These are phyloP conservation scores for Leccinum subrobustum DNA, from an alignment of 1,284 basidiomycete species.

Conservation along the genomic window DNA sequence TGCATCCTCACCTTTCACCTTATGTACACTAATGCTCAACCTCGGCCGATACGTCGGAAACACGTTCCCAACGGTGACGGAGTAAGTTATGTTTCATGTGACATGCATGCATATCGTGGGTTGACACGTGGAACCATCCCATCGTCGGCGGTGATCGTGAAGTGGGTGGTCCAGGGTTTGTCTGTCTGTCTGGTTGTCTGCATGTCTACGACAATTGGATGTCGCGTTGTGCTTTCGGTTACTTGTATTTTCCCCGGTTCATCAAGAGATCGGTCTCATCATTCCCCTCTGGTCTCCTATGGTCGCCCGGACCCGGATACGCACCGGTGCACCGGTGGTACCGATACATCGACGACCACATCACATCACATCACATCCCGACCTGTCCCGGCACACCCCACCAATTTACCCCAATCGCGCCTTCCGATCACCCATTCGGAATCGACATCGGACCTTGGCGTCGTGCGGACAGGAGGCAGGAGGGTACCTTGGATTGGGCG, in stretches of 20 bases:
- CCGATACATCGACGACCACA: not conserved
- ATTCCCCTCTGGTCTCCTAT: not conserved
- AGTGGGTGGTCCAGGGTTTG: not conserved
- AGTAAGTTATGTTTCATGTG: constrained; percentile 1
- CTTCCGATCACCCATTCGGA: constrained; percentile 2
- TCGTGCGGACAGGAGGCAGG: constrained; percentile 3
- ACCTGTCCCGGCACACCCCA: not conserved
- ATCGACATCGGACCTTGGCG: constrained; percentile 2
- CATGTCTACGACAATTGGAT: not conserved
- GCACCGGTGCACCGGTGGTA: not conserved
- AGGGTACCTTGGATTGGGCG: not conserved
- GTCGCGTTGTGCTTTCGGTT: not conserved
- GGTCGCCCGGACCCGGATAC: not conserved
- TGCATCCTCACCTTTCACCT: not conserved
- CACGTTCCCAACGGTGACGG: not conserved
- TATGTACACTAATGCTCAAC: too few species aligned
- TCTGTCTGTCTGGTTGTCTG: not conserved
- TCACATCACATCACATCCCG: not conserved
- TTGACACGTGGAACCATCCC: not conserved
- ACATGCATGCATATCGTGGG: not conserved
- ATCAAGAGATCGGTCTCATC: not conserved
- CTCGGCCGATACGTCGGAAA: constrained; percentile 5
- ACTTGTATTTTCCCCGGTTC: not conserved
- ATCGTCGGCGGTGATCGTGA: not conserved
- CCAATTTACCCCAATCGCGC: not conserved